phyloP scores from a whole-genome alignment of 2,329 filamentous ascomycete species.

The Venturia carpophila region DNA sequence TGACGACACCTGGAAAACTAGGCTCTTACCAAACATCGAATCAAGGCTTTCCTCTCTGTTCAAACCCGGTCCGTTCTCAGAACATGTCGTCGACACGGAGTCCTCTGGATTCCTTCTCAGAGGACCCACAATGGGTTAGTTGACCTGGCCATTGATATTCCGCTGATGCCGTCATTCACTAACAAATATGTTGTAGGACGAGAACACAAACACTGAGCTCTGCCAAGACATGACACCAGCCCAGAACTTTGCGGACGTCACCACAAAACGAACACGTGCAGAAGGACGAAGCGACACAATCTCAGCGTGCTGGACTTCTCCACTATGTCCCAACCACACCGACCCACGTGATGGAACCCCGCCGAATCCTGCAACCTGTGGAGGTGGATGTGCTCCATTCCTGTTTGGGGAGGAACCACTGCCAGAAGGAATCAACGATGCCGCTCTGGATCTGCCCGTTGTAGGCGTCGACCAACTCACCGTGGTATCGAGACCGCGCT shows the following conservation, averaged over 20 bases:
- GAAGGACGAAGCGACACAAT: conserved; percentile 26
- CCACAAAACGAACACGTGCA: neutral
- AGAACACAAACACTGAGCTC: neutral
- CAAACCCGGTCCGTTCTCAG: neutral
- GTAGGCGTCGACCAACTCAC: neutral
- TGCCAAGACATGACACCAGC: neutral
- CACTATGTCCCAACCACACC: conserved; percentile 34
- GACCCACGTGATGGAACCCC: conserved; percentile 28
- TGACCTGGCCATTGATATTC: neutral
- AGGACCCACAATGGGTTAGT: neutral
- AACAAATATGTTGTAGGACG: neutral
- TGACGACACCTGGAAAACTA: neutral
- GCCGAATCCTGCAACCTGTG: conserved; percentile 35
- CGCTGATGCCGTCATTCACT: neutral
- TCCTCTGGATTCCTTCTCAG: neutral
- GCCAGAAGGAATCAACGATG: neutral
- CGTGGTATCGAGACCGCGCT: conserved; percentile 7
- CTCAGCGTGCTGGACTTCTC: conserved; percentile 36
- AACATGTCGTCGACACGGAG: neutral
- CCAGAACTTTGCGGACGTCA: neutral
- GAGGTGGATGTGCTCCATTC: conserved; percentile 34
- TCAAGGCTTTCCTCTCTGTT: neutral
- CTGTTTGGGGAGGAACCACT: conserved; percentile 26
- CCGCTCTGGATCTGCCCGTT: neutral
- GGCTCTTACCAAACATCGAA: neutral